phyloP scores from a whole-genome alignment of 208 protist genomes.

The Leishmania braziliensis region DNA sequence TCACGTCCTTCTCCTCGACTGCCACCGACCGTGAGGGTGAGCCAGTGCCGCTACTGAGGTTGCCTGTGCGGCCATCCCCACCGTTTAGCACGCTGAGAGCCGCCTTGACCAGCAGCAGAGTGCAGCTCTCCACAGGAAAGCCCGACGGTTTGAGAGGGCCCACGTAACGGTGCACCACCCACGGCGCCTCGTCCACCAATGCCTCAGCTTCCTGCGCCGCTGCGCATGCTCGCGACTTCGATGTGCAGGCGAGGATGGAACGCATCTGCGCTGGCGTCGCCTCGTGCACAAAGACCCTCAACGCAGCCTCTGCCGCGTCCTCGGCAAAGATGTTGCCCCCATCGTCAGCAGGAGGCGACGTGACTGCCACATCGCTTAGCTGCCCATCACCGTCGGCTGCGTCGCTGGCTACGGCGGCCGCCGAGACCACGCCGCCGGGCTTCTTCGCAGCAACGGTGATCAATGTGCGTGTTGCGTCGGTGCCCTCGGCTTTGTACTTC shows the following conservation, averaged over 20 bases:
- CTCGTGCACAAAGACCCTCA: conserved; percentile 22
- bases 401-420: not conserved
- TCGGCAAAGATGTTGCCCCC: conserved; percentile 14
- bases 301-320: conserved; percentile 15
- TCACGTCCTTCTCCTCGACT: not conserved
- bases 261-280: conserved; percentile 18
- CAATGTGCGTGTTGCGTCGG: not conserved
- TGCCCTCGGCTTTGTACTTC: conserved; percentile 10
- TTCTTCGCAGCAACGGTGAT: not conserved
- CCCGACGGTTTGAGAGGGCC: conserved; percentile 15
- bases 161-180: not conserved
- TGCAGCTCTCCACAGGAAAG: conserved; percentile 18
- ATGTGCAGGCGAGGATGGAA: conserved; percentile 2
- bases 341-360: too few relatives aligned
- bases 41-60: not conserved
- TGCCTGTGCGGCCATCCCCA: not conserved
- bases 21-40: too few relatives aligned
- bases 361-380: not conserved
- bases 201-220: not conserved
- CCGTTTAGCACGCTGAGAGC: conserved; percentile 18
- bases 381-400: not conserved
- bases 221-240: not conserved
- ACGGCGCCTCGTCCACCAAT: not conserved
- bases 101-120: conserved; percentile 27
- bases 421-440: not conserved